A percentile compares a stretch with the other conserved stretches of the same genome.
Evolutionary conservation across 192 early-diverging fungal genomes (phyloP).

Genomic region (Glomus cerebriforme): DNA sequence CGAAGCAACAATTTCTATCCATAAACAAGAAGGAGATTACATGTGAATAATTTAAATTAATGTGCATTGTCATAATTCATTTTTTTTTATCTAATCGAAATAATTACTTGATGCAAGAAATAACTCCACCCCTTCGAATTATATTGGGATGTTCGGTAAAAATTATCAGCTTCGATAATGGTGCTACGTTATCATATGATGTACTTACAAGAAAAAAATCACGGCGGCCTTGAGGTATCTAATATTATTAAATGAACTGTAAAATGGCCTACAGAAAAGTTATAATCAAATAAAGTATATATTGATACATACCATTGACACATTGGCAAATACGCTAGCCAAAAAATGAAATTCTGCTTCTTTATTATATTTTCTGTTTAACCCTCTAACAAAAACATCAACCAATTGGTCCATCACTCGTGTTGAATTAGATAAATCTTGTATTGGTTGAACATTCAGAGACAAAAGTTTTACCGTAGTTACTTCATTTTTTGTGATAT

Average conservation of each 20-base stretch:
- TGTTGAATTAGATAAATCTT: slow-evolving; percentile 42
- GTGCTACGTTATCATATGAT: slow-evolving; percentile 63
- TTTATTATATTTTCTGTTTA: slow-evolving; percentile 76
- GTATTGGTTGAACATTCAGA: slow-evolving; percentile 36
- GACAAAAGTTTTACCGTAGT: slow-evolving; percentile 61
- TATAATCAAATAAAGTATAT: not conserved
- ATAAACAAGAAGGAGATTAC: not conserved
- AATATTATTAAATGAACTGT: not conserved
- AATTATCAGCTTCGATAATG: slow-evolving; percentile 82
- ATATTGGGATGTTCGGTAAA: slow-evolving; percentile 82
- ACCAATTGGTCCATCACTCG: slow-evolving; percentile 80
- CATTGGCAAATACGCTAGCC: slow-evolving; percentile 90
- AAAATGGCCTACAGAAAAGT: not conserved
- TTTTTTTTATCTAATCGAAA: not conserved
- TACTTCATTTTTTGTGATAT: slow-evolving; percentile 75
- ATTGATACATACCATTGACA: slow-evolving; percentile 55
- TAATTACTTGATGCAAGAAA: slow-evolving; percentile 81
- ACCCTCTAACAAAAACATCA: slow-evolving; percentile 86
- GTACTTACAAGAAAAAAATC: slow-evolving; percentile 69
- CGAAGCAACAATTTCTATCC: slow-evolving; percentile 78
- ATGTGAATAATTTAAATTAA: not conserved
- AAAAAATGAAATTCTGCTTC: slow-evolving; percentile 82
- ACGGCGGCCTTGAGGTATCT: slow-evolving; percentile 69
- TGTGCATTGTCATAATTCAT: not conserved
- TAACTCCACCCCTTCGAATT: slow-evolving; percentile 89